Evolutionary conservation across 495 filamentous ascomycete species (phyloP), one percentile per base, ranked within the genome.

Genomic region (Lentithecium fluviatile): DNA sequence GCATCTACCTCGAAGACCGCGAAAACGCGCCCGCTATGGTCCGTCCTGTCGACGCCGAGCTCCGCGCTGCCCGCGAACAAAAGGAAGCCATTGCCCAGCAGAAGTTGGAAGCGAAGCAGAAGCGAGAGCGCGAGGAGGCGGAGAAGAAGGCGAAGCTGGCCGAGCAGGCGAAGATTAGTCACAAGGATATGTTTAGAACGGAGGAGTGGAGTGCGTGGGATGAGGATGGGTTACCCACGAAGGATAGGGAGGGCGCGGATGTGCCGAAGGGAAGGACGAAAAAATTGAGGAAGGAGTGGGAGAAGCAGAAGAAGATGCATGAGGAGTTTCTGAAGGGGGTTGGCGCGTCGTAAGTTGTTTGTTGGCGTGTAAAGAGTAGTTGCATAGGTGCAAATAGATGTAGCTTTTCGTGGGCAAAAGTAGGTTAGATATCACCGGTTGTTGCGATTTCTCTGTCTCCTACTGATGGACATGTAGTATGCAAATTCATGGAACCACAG

Each of bases 211-310:
- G 76, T 47, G 88, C 80, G 45, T 97, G 91, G 91, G 91, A 97
- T 75, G 85, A 79, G 2, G 85, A 96, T 13, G 94, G 94, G 1
- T 56, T 97, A 45, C 94, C 94, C 10, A 88, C 82, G 2, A 88
- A 82, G 72, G 83, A 90, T 70, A 79, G 79, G 15, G 83, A 85
- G 24, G 94, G 91, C 1, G 82, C 82, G 64, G 90, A 95, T 69
- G 76, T 98, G 24, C 80, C 89, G 21, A 98, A 97, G 80, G 87
- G 80, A 56, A 80, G 82, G 65, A 58, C 59, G 34, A 98, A 97
- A 81, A 95, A 90, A 81, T 71, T 97, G 36, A 85, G 75, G 76
- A 97, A 97, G 78, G 89, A 90, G 25, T 95, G 89, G 90, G 89
- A 95, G 70, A 84, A 78, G 71, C 94, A 97, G 79, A 95, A 88